These are phyloP conservation scores for Saccharomycopsis selenospora DNA, from an alignment of 805 yeast genomes.

Conservation along the genomic window DNA sequence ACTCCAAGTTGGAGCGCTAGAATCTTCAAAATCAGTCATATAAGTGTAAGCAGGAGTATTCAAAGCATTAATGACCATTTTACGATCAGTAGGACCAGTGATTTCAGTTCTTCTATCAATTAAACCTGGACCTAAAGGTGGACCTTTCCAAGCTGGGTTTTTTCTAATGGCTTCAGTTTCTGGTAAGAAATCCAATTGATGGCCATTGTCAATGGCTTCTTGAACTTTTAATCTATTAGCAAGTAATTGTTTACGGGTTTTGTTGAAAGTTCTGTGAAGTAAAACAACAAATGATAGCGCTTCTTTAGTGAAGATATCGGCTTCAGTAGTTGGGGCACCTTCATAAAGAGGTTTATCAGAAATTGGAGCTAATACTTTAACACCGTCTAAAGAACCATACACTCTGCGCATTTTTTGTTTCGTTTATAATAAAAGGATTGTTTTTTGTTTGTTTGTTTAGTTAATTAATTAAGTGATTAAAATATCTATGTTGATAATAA, in stretches of 20 bases:
- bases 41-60: slow-evolving; percentile 74
- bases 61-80: slow-evolving; percentile 76
- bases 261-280: slow-evolving; percentile 66
- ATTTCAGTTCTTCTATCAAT: slow-evolving; percentile 72
- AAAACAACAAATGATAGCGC: slow-evolving; percentile 66
- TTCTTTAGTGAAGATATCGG: slow-evolving; percentile 47
- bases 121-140: slow-evolving; percentile 63
- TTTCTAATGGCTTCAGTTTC: slow-evolving; percentile 66
- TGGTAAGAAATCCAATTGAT: slow-evolving; percentile 53
- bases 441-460: background rate
- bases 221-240: slow-evolving; percentile 58
- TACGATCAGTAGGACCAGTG: slow-evolving; percentile 81
- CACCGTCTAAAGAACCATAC: slow-evolving; percentile 42
- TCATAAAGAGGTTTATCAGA: slow-evolving; percentile 27
- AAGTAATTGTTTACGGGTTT: slow-evolving; percentile 49
- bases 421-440: too few relatives aligned
- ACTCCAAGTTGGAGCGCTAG: slow-evolving; percentile 78
- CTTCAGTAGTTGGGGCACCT: slow-evolving; percentile 36
- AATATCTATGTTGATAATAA: background rate
- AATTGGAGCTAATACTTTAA: slow-evolving; percentile 46
- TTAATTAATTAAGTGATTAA: background rate
- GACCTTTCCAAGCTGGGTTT: slow-evolving; percentile 71
- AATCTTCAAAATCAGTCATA: slow-evolving; percentile 84
- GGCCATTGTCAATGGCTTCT: slow-evolving; percentile 53
- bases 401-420: slow-evolving; percentile 6